Conservation (phyloP, 169 alveolate species). For the Eimeria zaria region DNA sequence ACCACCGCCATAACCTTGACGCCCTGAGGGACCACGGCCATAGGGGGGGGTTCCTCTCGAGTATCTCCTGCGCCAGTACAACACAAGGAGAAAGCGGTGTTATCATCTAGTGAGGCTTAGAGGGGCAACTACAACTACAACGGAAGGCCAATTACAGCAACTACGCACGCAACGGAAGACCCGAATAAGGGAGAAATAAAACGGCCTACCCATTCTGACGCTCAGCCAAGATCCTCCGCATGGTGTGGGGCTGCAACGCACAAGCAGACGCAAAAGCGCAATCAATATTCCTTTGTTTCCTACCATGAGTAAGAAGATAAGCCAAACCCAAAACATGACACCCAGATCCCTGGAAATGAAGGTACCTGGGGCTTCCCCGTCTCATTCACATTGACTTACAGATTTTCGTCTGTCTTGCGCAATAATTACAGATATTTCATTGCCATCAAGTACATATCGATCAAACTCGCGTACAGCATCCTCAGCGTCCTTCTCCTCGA, state of each 20-base stretch:
- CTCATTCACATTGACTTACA: no score
- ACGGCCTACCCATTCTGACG: conserved; percentile 69
- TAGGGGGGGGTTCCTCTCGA: conserved; percentile 6
- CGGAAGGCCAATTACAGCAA: background rate
- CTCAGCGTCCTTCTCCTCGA: conserved; percentile 92
- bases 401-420: conserved; percentile 97
- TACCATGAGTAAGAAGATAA: no score
- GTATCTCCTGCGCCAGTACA: conserved; percentile 30
- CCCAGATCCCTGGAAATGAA: no score
- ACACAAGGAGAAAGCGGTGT: background rate
- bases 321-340: background rate
- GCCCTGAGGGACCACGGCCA: conserved; percentile 55
- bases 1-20: conserved; percentile 27
- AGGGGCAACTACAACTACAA: background rate
- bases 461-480: conserved; percentile 94
- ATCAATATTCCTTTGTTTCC: no score
- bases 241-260: conserved; percentile 72
- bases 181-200: background rate
- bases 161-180: background rate
- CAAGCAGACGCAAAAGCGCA: background rate
- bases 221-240: conserved; percentile 66
- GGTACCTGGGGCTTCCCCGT: no score
- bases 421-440: conserved; percentile 91
- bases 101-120: background rate
- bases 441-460: conserved; percentile 93